Evolutionary conservation across 2,329 filamentous ascomycete genomes (phyloP), one percentile per base, ranked within the genome.

Genomic region (Mariannaea elegans): DNA sequence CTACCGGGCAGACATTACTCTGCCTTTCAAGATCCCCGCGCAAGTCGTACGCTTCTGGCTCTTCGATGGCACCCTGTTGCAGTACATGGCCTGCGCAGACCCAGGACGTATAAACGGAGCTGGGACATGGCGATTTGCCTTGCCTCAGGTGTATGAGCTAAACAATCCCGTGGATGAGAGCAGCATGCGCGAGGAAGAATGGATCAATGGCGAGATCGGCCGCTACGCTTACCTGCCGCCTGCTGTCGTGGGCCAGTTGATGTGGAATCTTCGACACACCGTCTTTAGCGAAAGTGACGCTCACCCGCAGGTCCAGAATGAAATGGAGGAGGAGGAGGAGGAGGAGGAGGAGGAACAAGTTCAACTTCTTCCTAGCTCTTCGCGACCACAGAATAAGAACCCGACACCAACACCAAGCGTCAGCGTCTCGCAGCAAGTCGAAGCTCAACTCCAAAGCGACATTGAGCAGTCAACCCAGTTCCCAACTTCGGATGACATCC

Each of bases 11-110:
- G 81, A 88, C 67, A 79, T 89, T 51, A 83, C 84, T 59, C 79
- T 87, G 41, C 74, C 76, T 14, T 88, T 84, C 75, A 81, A 78
- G 47, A 80, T 90, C 19, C 84, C 86, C 2, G 69, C 76, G 3
- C 77, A 80, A 14, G 84, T 88, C 5, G 77, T 74, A 16, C 85
- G 87, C n/a, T 79, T 89, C 65, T 90, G 88, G 88, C 77, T 90
- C 14, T 87, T 88, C 64, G 78, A 84, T 77, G 14, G 74, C 68
- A 29, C 83, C 79, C 74, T 82, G 55, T 72, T 90, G 8, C 81
- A 77, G 51, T 88, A 89, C 67, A 87, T 90, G 81, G 86, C 85
- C 13, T 79, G 79, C 10, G 79, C 89, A 14, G 78, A 82, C 0
- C 71, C 76, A 1, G 76, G 80, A 0, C 1, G 83, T 80, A 49